phyloP scores from a whole-genome alignment of 2,329 filamentous ascomycete genomes.

The Penicillium sp. region DNA sequence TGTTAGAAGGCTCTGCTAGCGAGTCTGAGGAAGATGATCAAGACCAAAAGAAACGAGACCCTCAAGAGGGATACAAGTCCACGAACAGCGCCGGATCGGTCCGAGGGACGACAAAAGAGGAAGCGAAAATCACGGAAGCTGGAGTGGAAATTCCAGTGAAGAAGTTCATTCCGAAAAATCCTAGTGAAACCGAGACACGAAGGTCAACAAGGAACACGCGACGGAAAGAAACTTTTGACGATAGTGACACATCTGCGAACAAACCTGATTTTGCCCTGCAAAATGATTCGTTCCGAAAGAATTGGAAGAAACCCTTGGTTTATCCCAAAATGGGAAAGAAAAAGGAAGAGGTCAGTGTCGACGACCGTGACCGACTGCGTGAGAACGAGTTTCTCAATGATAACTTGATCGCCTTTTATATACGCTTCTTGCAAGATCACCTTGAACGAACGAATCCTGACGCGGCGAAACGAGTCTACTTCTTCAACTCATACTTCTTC shows the following conservation, averaged over 20 bases:
- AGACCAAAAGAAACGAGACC: background rate
- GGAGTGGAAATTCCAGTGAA: slow-evolving; percentile 37
- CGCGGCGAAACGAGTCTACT: slow-evolving; percentile 69
- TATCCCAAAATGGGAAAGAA: slow-evolving; percentile 53
- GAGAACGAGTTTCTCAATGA: slow-evolving; percentile 90
- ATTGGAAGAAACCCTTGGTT: slow-evolving; percentile 45
- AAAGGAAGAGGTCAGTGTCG: slow-evolving; percentile 49
- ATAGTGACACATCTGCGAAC: background rate
- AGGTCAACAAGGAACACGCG: slow-evolving; percentile 28
- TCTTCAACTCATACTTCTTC: slow-evolving; percentile 94
- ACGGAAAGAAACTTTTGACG: background rate
- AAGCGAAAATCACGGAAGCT: slow-evolving; percentile 14
- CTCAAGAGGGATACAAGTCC: slow-evolving; percentile 5
- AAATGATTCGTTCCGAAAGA: slow-evolving; percentile 28
- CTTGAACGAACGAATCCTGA: slow-evolving; percentile 60
- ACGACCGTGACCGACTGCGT: slow-evolving; percentile 69
- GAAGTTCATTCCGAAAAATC: slow-evolving; percentile 19
- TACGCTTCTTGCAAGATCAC: slow-evolving; percentile 70
- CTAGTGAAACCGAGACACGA: slow-evolving; percentile 35
- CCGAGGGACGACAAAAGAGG: slow-evolving; percentile 8
- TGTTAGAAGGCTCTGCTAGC: slow-evolving; percentile 31
- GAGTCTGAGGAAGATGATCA: slow-evolving; percentile 11
- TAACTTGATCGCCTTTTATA: slow-evolving; percentile 85
- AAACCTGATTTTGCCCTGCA: slow-evolving; percentile 21
- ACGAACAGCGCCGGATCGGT: slow-evolving; percentile 6